Percentiles rank a stretch among this genome's conserved stretches.
phyloP scores from a whole-genome alignment of 2,329 filamentous ascomycete genomes.

The Xylaria multiplex region DNA sequence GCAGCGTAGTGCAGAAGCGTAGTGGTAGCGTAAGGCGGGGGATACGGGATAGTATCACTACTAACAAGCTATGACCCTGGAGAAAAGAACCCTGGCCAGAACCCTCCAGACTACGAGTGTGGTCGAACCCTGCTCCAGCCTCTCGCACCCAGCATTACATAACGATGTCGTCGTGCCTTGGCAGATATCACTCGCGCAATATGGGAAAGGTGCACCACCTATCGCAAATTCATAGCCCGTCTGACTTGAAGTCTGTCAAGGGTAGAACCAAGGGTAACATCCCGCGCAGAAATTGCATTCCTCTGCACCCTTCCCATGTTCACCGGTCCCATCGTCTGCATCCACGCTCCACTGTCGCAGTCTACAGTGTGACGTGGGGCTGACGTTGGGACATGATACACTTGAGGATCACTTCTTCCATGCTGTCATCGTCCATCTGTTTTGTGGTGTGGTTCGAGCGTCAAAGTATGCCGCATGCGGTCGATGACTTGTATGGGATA shows the following conservation, averaged over 20 bases:
- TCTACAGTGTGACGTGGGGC: constrained; percentile 31
- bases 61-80: background rate
- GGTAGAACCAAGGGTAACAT: constrained; percentile 16
- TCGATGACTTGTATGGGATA: too few relatives aligned
- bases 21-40: constrained; percentile 4
- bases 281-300: constrained; percentile 11
- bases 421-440: constrained; percentile 15
- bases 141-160: constrained; percentile 21
- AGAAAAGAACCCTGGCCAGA: background rate
- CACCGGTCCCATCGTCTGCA: constrained; percentile 27
- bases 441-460: constrained; percentile 13
- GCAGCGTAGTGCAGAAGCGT: background rate
- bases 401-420: constrained; percentile 8
- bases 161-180: constrained; percentile 24
- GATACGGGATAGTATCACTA: background rate
- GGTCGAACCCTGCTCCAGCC: constrained; percentile 4
- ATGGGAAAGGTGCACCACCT: background rate
- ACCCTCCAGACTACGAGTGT: too few relatives aligned
- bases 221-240: background rate
- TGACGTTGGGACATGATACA: constrained; percentile 14
- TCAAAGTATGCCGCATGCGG: constrained; percentile 16
- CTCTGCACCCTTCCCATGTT: background rate
- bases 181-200: background rate
- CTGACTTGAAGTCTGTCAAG: constrained; percentile 11
- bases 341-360: constrained; percentile 21